phyloP scores from a whole-genome alignment of 345 rosid genomes.

The Acer saccharum region DNA sequence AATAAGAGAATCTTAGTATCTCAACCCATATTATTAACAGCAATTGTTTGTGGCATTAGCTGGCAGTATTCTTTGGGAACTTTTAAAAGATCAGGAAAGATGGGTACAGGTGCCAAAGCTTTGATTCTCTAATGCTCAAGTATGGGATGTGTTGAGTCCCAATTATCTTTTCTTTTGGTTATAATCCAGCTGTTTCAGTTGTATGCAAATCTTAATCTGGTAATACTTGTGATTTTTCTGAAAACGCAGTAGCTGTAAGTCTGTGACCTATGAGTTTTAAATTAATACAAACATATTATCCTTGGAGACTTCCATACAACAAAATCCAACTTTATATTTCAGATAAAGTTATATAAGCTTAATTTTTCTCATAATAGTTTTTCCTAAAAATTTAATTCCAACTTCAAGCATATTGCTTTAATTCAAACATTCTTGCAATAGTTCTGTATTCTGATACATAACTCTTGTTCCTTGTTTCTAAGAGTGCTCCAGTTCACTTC shows the following conservation, averaged over 20 bases:
- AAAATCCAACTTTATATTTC: neutral
- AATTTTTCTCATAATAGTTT: neutral
- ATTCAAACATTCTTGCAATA: neutral
- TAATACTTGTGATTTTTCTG: neutral
- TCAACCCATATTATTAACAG: neutral
- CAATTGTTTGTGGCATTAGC: neutral
- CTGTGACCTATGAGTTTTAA: neutral
- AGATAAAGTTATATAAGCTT: neutral
- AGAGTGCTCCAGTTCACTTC: slow-evolving; percentile 10
- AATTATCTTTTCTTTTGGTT: neutral
- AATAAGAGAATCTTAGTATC: neutral
- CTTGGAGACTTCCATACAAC: neutral
- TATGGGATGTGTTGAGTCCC: neutral
- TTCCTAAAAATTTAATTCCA: neutral
- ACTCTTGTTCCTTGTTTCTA: neutral
- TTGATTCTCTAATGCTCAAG: neutral
- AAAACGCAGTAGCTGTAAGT: neutral
- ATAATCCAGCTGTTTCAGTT: neutral
- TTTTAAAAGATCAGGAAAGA: neutral
- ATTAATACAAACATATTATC: neutral
- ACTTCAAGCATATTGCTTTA: neutral
- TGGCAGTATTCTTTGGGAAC: neutral
- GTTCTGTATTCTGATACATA: neutral
- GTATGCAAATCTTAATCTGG: neutral
- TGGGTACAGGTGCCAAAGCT: neutral